Percentiles rank a stretch among this genome's conserved stretches.
These are phyloP conservation scores for Lentinula boryana DNA, from an alignment of 768 basidiomycete species.

Conservation along the genomic window DNA sequence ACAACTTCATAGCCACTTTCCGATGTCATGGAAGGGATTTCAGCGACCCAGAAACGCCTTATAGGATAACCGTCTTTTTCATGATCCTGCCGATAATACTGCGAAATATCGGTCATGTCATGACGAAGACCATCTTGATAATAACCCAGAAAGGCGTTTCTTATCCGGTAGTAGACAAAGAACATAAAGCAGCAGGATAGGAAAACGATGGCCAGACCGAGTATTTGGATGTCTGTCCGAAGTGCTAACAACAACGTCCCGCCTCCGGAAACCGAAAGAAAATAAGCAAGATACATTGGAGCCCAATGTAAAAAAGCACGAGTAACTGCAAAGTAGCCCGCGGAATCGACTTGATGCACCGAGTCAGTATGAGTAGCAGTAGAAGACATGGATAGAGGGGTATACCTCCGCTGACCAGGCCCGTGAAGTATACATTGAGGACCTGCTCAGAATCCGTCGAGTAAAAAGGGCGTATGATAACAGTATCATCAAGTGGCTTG, in stretches of 20 bases:
- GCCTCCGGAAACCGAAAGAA: background rate
- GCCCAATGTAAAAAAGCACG: slow-evolving; percentile 4
- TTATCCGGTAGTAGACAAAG: slow-evolving; percentile 1
- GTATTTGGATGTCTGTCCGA: background rate
- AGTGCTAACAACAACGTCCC: background rate
- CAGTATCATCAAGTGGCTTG: background rate
- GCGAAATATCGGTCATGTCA: slow-evolving; percentile 1
- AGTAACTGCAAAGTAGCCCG: background rate
- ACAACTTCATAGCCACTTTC: slow-evolving; percentile 5
- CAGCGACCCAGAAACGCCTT: slow-evolving; percentile 5
- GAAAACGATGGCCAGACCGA: background rate
- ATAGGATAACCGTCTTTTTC: background rate
- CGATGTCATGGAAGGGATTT: background rate
- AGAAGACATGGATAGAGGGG: background rate
- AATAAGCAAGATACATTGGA: slow-evolving; percentile 4
- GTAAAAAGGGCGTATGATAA: background rate
- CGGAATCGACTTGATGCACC: background rate
- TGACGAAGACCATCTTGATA: background rate
- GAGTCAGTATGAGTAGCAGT: background rate
- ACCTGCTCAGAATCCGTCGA: background rate
- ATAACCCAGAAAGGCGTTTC: background rate
- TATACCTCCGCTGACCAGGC: slow-evolving; percentile 3
- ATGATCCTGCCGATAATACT: background rate
- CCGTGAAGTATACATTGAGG: slow-evolving; percentile 4
- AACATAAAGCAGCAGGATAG: background rate